phyloP scores from a whole-genome alignment of 768 basidiomycete species.

The Russula emetica region DNA sequence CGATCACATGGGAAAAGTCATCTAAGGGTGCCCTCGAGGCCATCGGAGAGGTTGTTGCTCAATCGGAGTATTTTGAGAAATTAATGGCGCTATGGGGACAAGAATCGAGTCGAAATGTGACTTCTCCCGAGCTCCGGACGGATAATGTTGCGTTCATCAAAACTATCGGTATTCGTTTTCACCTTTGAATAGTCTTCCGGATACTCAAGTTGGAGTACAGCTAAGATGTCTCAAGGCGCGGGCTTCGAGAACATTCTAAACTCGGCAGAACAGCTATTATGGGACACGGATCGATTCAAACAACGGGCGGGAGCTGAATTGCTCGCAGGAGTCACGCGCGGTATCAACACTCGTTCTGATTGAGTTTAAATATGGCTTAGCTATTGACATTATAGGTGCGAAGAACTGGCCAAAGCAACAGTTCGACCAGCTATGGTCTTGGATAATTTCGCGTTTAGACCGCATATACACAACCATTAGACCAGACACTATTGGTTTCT shows the following conservation, averaged over 20 bases:
- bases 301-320: conserved; percentile 78
- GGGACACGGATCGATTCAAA: conserved; percentile 73
- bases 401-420: conserved; percentile 73
- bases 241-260: conserved; percentile 50
- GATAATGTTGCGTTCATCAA: conserved; percentile 50
- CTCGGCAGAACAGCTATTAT: conserved; percentile 57
- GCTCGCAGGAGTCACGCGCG: conserved; percentile 69
- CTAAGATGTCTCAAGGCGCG: conserved; percentile 58
- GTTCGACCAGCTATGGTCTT: conserved; percentile 61
- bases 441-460: conserved; percentile 60
- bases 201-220: conserved; percentile 38
- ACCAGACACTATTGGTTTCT: conserved; percentile 76
- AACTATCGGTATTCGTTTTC: conserved; percentile 41
- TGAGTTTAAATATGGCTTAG: conserved; percentile 1
- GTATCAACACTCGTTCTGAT: conserved; percentile 37
- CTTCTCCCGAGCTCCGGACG: conserved; percentile 52
- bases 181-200: not conserved
- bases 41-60: conserved; percentile 45
- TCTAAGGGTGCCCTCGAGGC: conserved; percentile 50
- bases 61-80: conserved; percentile 55
- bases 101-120: conserved; percentile 60
- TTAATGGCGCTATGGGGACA: conserved; percentile 70
- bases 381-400: conserved; percentile 47
- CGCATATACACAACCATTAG: conserved; percentile 70
- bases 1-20: conserved; percentile 50